Evolutionary conservation across 768 basidiomycete species (phyloP), one percentile per base, ranked within the genome.

Genomic region (Mycena amicta): DNA sequence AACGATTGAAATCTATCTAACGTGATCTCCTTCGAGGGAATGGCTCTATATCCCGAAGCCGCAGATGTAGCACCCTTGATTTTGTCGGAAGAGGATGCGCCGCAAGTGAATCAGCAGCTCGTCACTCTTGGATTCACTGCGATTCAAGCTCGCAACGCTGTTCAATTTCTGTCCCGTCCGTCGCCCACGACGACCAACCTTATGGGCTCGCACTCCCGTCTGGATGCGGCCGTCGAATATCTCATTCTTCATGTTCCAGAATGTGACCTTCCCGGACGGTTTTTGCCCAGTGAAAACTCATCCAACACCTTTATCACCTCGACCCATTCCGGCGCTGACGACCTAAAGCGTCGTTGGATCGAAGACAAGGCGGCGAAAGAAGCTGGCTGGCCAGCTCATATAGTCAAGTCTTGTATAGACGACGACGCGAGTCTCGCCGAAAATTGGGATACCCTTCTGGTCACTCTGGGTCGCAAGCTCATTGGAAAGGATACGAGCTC

Each of bases 211-310:
- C 71, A 86, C 2, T 77, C 84, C 4, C 83, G 88, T 4, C 71
- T 93, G 15, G 87, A 93, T 68, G 91, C 93, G 0, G 85, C 86
- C 52, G 87, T 95, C 45, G 90, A 94, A 63, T 93, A 92, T 73
- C 79, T 97, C 2, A 80, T 96, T 45, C 78, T 96, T 22, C 84
- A 92, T 65, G 69, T 91, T 4, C 90, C 94, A 0, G 95, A 98
- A 75, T 88, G 91, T 56, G 94, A 96, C 65, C 80, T 97, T 4
- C 95, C 95, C 0, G 68, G 77, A 50, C 81, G 83, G 26, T 92
- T 93, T 70, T 71, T 90, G 16, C 84, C 88, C 3, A 69, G 77
- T 11, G 71, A 72, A n/a, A 88, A 86, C 64, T 84, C 88, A 2
- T 90, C 88, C 0, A 81, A 84, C 63, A 75, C 90, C 1, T 90